Evolutionary conservation across 108 stramenopile species (phyloP).

Genomic region (Licmophora abbreviata): DNA sequence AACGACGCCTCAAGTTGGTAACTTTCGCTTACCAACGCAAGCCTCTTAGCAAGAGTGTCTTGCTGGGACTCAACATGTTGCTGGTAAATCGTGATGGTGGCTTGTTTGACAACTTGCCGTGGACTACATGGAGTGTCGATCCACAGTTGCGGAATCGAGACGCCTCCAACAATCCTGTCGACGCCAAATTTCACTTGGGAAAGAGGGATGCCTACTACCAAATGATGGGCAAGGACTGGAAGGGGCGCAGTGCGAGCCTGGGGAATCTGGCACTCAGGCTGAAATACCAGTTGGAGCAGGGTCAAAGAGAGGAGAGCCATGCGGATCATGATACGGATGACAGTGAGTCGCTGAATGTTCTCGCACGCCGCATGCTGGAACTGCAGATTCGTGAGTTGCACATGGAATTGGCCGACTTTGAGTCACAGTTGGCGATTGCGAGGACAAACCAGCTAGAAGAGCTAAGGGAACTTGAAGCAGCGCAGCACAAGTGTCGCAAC

Average conservation of each 20-base stretch:
- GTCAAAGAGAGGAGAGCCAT: constrained; percentile 8
- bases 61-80: constrained; percentile 40
- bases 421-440: constrained; percentile 48
- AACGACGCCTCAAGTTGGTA: constrained; percentile 28
- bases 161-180: constrained; percentile 61
- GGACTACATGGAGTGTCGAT: constrained; percentile 66
- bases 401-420: constrained; percentile 66
- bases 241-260: constrained; percentile 39
- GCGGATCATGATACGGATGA: constrained; percentile 8
- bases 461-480: constrained; percentile 2
- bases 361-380: constrained; percentile 54
- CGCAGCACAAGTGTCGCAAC: neutral
- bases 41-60: constrained; percentile 45
- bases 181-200: constrained; percentile 48
- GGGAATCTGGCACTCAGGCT: constrained; percentile 37
- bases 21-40: constrained; percentile 24
- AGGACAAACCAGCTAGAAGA: constrained; percentile 8
- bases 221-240: constrained; percentile 78
- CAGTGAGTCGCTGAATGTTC: constrained; percentile 20
- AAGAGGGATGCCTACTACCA: constrained; percentile 84
- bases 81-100: constrained; percentile 64
- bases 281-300: constrained; percentile 27
- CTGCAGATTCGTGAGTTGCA: constrained; percentile 54
- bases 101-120: constrained; percentile 75
- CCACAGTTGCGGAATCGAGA: constrained; percentile 53